Evolutionary conservation across 2,329 filamentous ascomycete species (phyloP).

Genomic region (Colletotrichum plurivorum): DNA sequence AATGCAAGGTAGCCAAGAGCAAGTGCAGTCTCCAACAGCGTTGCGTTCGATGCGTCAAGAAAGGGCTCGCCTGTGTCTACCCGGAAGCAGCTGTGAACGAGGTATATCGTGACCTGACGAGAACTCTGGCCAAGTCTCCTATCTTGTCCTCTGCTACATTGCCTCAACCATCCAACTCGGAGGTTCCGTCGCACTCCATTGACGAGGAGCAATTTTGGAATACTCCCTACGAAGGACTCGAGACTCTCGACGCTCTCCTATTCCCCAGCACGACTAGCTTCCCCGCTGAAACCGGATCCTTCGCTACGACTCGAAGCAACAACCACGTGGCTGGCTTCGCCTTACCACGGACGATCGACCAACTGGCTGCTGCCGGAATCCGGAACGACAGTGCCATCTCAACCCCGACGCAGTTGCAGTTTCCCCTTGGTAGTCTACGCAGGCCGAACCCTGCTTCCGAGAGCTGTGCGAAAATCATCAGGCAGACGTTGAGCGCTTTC

Average conservation of each 20-base stretch:
- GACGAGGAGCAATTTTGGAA: background rate
- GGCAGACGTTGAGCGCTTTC: conserved; percentile 18
- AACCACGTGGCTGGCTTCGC: background rate
- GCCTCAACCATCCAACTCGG: background rate
- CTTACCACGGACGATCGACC: background rate
- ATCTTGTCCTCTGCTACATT: background rate
- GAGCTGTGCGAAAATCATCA: conserved; percentile 11
- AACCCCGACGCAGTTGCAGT: background rate
- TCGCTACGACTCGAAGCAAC: background rate
- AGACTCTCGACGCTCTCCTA: background rate
- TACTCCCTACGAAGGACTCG: background rate
- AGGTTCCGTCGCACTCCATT: background rate
- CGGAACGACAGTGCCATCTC: conserved; percentile 7
- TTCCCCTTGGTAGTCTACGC: background rate
- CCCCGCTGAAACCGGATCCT: too few species aligned
- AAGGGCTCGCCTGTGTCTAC: conserved; percentile 30
- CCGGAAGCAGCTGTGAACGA: background rate
- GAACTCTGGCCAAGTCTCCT: background rate
- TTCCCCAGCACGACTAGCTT: background rate
- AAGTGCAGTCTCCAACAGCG: conserved; percentile 30
- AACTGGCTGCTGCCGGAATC: background rate
- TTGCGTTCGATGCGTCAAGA: conserved; percentile 31
- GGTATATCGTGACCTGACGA: background rate
- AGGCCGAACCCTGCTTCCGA: background rate
- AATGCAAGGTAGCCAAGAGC: conserved; percentile 33